phyloP scores from a whole-genome alignment of 2,329 filamentous ascomycete species.

The Xylariaceae sp. region DNA sequence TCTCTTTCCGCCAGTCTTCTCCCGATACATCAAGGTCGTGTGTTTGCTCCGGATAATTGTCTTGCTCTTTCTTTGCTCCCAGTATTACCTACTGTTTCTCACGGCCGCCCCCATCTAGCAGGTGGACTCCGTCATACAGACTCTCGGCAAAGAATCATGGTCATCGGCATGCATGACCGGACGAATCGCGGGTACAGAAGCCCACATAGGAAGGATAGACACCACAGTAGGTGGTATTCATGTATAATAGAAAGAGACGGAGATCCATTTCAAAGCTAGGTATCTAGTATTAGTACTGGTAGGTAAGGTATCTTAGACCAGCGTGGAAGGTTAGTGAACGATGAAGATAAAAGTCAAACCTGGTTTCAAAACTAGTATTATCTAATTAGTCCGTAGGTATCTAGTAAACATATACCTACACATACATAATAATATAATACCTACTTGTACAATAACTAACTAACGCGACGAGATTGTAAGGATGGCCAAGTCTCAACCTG shows the following conservation, averaged over 20 bases:
- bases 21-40: neutral
- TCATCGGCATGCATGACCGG: slow-evolving; percentile 16
- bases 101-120: slow-evolving; percentile 3
- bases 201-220: neutral
- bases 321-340: no score
- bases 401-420: no score
- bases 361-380: no score
- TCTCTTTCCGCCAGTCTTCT: neutral
- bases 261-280: neutral
- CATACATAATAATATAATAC: no score
- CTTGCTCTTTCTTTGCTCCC: neutral
- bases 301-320: no score
- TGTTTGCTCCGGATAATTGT: slow-evolving; percentile 13
- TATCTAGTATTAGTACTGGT: no score
- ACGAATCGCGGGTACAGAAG: slow-evolving; percentile 9
- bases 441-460: no score
- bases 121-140: slow-evolving; percentile 18
- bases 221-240: neutral
- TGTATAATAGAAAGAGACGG: neutral
- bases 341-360: no score
- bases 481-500: no score
- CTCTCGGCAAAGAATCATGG: slow-evolving; percentile 13
- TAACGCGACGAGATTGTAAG: no score
- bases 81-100: neutral
- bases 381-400: no score